These are phyloP conservation scores for Macrocybe gigantea DNA, from an alignment of 768 basidiomycete species.

Conservation along the genomic window DNA sequence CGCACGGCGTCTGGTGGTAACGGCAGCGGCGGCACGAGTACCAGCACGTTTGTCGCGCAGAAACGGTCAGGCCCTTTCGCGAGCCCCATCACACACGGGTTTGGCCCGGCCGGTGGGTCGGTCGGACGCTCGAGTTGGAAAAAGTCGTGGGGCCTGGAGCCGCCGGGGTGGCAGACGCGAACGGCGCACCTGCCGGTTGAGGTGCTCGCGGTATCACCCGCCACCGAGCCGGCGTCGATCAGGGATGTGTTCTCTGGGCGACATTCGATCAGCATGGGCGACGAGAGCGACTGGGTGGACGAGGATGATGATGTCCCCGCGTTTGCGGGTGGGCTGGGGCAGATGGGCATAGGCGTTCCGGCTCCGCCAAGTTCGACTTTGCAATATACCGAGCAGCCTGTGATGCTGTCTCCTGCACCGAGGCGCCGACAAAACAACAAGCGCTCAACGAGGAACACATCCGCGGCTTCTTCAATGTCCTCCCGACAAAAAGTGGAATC, in stretches of 20 bases:
- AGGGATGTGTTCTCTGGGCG: conserved; percentile 81
- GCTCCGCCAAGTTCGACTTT: conserved; percentile 18
- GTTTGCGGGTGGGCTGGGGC: conserved; percentile 78
- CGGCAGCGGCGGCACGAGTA: conserved; percentile 35
- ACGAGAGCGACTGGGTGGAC: conserved; percentile 87
- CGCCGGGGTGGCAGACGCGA: conserved; percentile 77
- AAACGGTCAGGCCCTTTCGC: conserved; percentile 72
- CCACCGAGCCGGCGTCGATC: conserved; percentile 42
- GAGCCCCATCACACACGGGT: conserved; percentile 40
- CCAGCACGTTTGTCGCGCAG: conserved; percentile 74
- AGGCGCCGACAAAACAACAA: conserved; percentile 33
- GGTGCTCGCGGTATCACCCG: conserved; percentile 65
- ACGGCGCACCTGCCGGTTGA: conserved; percentile 68
- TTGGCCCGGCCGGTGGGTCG: conserved; percentile 21
- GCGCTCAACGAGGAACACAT: conserved; percentile 25
- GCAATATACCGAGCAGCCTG: conserved; percentile 28
- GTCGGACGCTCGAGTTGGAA: conserved; percentile 78
- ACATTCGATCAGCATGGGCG: conserved; percentile 52
- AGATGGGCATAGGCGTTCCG: conserved; percentile 35
- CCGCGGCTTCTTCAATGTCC: conserved; percentile 50
- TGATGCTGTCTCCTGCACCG: conserved; percentile 49
- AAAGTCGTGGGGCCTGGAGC: conserved; percentile 84
- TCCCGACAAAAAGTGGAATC: conserved; percentile 33
- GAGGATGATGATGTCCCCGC: conserved; percentile 73
- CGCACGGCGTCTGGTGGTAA: conserved; percentile 20